Evolutionary conservation across 306 rosid genomes (phyloP).

Genomic region (Purshia tridentata): DNA sequence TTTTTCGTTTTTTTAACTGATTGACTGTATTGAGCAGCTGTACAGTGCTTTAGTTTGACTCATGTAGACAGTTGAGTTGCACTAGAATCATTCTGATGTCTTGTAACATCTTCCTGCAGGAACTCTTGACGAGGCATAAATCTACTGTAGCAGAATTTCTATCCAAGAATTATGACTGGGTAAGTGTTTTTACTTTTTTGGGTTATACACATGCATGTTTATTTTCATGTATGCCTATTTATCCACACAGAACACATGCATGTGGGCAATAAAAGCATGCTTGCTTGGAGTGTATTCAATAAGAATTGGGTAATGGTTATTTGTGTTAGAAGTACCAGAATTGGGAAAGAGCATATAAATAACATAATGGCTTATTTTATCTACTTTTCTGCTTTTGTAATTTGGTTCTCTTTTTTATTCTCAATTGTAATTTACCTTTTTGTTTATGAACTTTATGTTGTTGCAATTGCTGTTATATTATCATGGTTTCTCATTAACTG

Average conservation of each 20-base stretch:
- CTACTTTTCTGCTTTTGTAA: too few relatives aligned
- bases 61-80: neutral
- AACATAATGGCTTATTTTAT: neutral
- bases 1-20: neutral
- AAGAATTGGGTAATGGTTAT: too few relatives aligned
- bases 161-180: constrained; percentile 96
- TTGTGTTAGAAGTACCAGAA: neutral
- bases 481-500: constrained; percentile 15
- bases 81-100: constrained; percentile 11
- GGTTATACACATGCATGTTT: neutral
- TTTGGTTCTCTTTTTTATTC: neutral
- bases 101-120: constrained; percentile 50
- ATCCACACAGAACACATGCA: neutral
- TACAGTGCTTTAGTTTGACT: constrained; percentile 10
- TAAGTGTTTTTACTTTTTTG: constrained; percentile 27
- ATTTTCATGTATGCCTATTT: neutral
- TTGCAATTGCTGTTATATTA: neutral
- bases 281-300: neutral
- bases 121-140: constrained; percentile 96
- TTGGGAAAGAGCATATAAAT: neutral
- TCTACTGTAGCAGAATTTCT: constrained; percentile 95
- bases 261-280: neutral
- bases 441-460: neutral
- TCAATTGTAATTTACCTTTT: neutral
- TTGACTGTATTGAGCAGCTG: neutral